A percentile compares a stretch with the other conserved stretches of the same genome.
Conservation (phyloP, 441 rosid genomes). For the Gossypium davidsonii region DNA sequence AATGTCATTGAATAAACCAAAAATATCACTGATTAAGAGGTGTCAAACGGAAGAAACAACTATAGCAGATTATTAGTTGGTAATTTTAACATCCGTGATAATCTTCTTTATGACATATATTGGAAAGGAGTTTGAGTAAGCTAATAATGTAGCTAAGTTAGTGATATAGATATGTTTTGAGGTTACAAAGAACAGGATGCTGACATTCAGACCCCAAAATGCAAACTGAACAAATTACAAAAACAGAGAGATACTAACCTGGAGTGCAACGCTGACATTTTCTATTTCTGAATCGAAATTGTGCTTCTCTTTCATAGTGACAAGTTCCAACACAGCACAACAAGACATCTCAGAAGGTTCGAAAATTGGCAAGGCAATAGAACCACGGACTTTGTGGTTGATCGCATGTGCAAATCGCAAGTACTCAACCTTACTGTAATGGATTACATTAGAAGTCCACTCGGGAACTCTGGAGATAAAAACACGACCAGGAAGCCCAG, state of each 20-base stretch:
- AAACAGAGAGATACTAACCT: constrained; percentile 34
- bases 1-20: neutral
- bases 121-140: neutral
- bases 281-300: constrained; percentile 79
- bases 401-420: constrained; percentile 55
- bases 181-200: neutral
- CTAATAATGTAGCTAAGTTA: neutral
- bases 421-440: constrained; percentile 65
- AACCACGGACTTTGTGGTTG: constrained; percentile 65
- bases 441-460: constrained; percentile 78
- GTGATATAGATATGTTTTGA: neutral
- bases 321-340: constrained; percentile 82
- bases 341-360: constrained; percentile 42
- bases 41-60: neutral
- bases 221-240: neutral
- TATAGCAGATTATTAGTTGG: neutral
- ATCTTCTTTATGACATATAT: neutral
- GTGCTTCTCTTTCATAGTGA: constrained; percentile 63
- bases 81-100: neutral
- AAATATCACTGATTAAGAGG: neutral
- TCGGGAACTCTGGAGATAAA: constrained; percentile 79
- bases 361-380: constrained; percentile 76
- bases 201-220: neutral
- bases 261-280: constrained; percentile 61
- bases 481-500: constrained; percentile 91